Base-by-base conservation (phyloP, 306 rosid species). In the Boehmeria nivea region DNA sequence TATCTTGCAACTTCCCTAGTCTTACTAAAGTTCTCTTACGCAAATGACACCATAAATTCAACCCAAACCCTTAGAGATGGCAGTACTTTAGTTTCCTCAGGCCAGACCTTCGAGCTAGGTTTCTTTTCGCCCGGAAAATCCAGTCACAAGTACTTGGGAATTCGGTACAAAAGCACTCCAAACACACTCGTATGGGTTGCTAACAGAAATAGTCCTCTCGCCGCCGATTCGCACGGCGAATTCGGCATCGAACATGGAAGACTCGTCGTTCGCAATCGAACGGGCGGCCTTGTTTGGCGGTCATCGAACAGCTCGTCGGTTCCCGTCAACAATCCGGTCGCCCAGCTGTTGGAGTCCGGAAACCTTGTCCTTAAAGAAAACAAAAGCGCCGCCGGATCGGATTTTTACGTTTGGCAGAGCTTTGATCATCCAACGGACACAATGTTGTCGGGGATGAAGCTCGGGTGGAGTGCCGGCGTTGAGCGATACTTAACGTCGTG, bases 321-420 rank as follows among this genome's bases (percentile, higher is more conserved):
- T 12, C 38, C 14, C 1, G 44, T 50, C 4, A 23, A 20, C 17
- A 69, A 46, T 36, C 64, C 72, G 3, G 64, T 72, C 42, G 57
- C 72, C 0, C 54, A 21, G 52, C 74, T 81, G 7, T 33, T 81
- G 23, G 77, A 68, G 18, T 12, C 65, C 0, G 77, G 77, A 10
- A 78, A 72, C 45, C 68, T 79, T 24, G 79, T 81, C 4, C 38
- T 81, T 1, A 59, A 57, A 66, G 61, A 71, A 15, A 66, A 22
- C 0, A 25, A 23, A 1, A 58, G 45, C n/a, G n/a, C n/a, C n/a
- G n/a, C n/a, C n/a, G n/a, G n/a, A n/a, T n/a, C n/a, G n/a, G n/a
- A n/a, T n/a, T n/a, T n/a, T n/a, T n/a, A n/a, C n/a, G n/a, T n/a
- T n/a, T n/a, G n/a, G n/a, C n/a, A n/a, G n/a, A n/a, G n/a, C n/a